phyloP scores from a whole-genome alignment of 805 yeast genomes.

The Myxozyma lipomycoides region DNA sequence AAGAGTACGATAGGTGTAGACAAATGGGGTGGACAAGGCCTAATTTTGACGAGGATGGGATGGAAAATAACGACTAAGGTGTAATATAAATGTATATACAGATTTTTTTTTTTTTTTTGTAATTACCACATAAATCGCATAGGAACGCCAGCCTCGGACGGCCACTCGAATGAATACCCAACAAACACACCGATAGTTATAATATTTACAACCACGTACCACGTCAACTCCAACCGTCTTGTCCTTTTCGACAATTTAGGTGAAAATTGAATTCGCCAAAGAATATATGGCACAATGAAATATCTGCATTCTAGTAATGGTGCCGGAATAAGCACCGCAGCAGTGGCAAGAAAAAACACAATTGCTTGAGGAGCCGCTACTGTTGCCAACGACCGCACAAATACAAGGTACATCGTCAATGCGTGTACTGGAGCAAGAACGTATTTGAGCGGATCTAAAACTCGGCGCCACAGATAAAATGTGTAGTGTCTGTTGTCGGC shows the following conservation, averaged over 20 bases:
- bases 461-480: constrained; percentile 72
- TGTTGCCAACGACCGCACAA: constrained; percentile 29
- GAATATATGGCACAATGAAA: constrained; percentile 71
- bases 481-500: constrained; percentile 95
- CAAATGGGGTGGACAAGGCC: constrained; percentile 14
- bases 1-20: constrained; percentile 7
- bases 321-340: constrained; percentile 71
- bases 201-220: constrained; percentile 57
- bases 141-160: constrained; percentile 47
- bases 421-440: constrained; percentile 68
- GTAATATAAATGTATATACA: not conserved
- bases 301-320: constrained; percentile 94
- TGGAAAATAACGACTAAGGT: not conserved
- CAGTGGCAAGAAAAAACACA: constrained; percentile 50
- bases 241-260: constrained; percentile 37
- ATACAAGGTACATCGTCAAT: constrained; percentile 58
- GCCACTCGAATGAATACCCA: constrained; percentile 64
- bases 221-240: constrained; percentile 37
- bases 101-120: not conserved
- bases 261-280: constrained; percentile 52
- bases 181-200: constrained; percentile 55
- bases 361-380: constrained; percentile 28
- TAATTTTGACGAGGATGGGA: constrained; percentile 1
- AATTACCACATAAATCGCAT: constrained; percentile 87
- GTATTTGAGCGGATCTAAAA: constrained; percentile 47